Evolutionary conservation across 352 stramenopile species (phyloP), one percentile per base, ranked within the genome.

Genomic region (Pythium pectinolyticum): DNA sequence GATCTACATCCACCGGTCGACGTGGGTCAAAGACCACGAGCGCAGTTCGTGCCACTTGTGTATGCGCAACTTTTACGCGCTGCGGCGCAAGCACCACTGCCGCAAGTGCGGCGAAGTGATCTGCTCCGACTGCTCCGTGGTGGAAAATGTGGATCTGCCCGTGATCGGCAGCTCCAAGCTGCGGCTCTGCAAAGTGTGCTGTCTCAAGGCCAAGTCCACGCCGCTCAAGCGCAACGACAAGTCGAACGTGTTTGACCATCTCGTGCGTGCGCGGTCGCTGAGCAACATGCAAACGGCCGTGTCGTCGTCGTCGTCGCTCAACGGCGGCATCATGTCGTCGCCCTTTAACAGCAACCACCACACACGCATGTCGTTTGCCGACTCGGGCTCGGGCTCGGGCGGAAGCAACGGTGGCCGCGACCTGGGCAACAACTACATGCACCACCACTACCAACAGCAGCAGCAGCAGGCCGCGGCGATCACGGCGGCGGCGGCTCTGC

Each of bases 21-120:
- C 79, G 25, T 93, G 84, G 84, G 73, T 93, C 35, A 85, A 89
- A 41, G 85, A 91, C 67, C 82, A 74, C 54, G 82, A 91, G 20
- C 79, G 84, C 47, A 80, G 73, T 37, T 80, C 65, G 19, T 93
- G 84, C 67, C 80, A 85, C 40, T 68, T 93, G 8, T 93, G 84
- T 61, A 91, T 87, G 53, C 78, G 84, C 31, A 89, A 90, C 58
- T 93, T 93, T 52, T 74, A 91, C 60, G 72, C 84, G 6, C 49
- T 93, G 47, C 76, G 84, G 20, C 75, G 84, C 51, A 90, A 91
- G 63, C 84, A 93, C 67, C 84, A 93, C 68, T 93, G 84, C 66
- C 84, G 84, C 69, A 86, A 85, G 58, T 93, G 84, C 46, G 84
- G 84, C 39, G 84, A 93, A 59, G 73, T 93, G 14, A 81, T 91